Base-by-base conservation (phyloP, 2,329 filamentous ascomycete genomes). In the Trichoderma guizhouense region DNA sequence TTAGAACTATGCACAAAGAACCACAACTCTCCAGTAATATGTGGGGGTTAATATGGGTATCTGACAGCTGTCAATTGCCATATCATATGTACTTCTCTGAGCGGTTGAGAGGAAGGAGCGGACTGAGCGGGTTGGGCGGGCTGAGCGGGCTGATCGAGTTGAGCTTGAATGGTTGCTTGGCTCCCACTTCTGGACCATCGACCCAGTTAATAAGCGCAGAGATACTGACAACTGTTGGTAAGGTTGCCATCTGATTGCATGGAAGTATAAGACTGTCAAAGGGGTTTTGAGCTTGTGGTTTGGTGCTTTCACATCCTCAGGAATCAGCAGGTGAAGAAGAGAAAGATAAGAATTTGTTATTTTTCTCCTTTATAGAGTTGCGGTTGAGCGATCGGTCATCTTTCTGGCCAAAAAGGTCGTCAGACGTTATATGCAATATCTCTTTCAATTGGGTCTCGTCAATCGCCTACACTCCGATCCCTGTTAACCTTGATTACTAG, bases 211-310 rank as follows among this genome's bases (percentile, higher is more conserved):
- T 43, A 43, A 43, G 39, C 18, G 7, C 7, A 43, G 39, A n/a
- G 39, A 43, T 43, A 43, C 15, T 43, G 39, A 43, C 18, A 43
- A n/a, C 39, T 43, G 15, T 43, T 2, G 15, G 39, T n/a, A 43
- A 39, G 7, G 7, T 5, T 43, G 3, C 7, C 15, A 43, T 43
- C 15, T 43, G 39, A 43, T 43, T 43, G 0, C 36, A 2, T 43
- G 36, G 39, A 43, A n/a, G 15, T 43, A n/a, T 4, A 39, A 39
- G 39, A 43, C 15, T 0, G 39, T n/a, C 15, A 43, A 43, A 43
- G 0, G 0, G 1, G 5, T 43, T n/a, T n/a, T 43, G 39, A 5
- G 7, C 39, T 43, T 43, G 39, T n/a, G 39, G 7, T 43, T 0
- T 2, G 39, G 39, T 43, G 39, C 15, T n/a, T 1, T 43, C 39